Evolutionary conservation across 768 basidiomycete species (phyloP).

Genomic region (Collybia nuda): DNA sequence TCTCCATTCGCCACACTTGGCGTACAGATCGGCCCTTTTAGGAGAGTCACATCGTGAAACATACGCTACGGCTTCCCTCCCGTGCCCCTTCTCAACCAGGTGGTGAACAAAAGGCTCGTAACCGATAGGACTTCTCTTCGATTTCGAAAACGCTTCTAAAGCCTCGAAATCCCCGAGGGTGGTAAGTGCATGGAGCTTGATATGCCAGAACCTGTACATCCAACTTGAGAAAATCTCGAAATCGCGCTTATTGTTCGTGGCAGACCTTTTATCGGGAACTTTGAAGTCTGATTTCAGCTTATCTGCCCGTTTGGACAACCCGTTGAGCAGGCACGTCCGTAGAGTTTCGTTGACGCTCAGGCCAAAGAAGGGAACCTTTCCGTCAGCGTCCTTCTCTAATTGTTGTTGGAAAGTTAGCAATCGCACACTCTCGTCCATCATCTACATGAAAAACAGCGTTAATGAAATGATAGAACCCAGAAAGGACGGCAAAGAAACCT

Average conservation of each 20-base stretch:
- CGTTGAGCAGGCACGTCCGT: conserved; percentile 70
- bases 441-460: conserved; percentile 43
- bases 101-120: conserved; percentile 89
- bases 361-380: conserved; percentile 79
- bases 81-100: conserved; percentile 70
- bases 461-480: neutral
- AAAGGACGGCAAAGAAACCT: conserved; percentile 42
- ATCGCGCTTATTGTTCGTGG: neutral
- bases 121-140: conserved; percentile 91
- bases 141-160: conserved; percentile 82
- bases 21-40: conserved; percentile 83
- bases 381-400: conserved; percentile 82
- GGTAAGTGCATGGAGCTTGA: conserved; percentile 84
- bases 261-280: conserved; percentile 91
- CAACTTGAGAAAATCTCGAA: neutral
- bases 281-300: conserved; percentile 88
- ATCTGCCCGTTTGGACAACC: conserved; percentile 85
- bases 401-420: conserved; percentile 83
- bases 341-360: conserved; percentile 88
- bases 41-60: conserved; percentile 84
- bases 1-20: conserved; percentile 89
- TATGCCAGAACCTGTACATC: conserved; percentile 82
- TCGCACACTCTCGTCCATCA: conserved; percentile 84
- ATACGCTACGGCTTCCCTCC: conserved; percentile 74
- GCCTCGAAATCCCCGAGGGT: conserved; percentile 82